Evolutionary conservation across 176 grass and related monocot genomes (phyloP), one percentile per base, ranked within the genome.

Genomic region (Oryza australiensis): DNA sequence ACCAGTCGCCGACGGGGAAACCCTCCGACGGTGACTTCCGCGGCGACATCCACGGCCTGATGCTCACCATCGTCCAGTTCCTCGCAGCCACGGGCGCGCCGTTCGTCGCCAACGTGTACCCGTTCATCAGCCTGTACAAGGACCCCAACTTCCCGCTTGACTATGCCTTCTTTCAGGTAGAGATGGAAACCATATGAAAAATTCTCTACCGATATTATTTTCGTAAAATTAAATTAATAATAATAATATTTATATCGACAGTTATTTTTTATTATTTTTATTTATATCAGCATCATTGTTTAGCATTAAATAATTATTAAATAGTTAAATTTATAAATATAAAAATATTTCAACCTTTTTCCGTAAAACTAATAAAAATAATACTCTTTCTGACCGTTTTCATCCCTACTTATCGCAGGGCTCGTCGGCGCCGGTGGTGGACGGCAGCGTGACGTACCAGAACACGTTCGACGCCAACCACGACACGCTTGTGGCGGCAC

Each of bases 401-500:
- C 1, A 35, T 35, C 34, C 35, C 35, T 8, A 37, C 35, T 8
- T 1, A 37, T 37, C 7, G n/a, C 35, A 97, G 71, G 94, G 94
- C 38, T 57, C 91, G 0, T 22, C 88, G 23, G 0, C 73, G 9
- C 86, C 94, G 2, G 84, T 97, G 3, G 75, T 89, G 2, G 94
- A 97, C 80, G 94, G 91, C 69, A 80, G 74, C 22, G 71, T 97
- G 59, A 91, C 84, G 4, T 97, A 97, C 72, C 7, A 22, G 3
- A 93, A 97, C 78, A 89, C 89, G 41, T 91, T 97, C 53, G 94
- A 93, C 86, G 94, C 94, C 26, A 97, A 97, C 85, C 86, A 93
- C 57, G 94, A 97, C 82, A 97, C 91, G 15, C 89, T 97, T 3
- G 86, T 93, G 33, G 49, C 91, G 9, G 81, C 94, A 59, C 89